These are phyloP conservation scores for Scortechinia acanthostroma DNA, from an alignment of 2,329 filamentous ascomycete genomes.

Conservation along the genomic window DNA sequence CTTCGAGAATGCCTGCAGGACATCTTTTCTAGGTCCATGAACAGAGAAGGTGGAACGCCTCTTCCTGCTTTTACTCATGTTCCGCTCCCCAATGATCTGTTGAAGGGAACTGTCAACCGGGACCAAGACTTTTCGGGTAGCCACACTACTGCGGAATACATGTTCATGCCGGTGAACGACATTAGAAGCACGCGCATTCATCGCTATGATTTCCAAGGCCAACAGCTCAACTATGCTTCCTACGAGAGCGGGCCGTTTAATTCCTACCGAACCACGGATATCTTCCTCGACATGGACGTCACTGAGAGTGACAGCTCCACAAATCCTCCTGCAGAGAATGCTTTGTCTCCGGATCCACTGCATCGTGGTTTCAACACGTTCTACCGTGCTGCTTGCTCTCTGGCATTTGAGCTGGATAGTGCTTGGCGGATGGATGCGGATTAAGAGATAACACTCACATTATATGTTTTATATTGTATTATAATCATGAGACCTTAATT, in stretches of 20 bases:
- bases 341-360: background rate
- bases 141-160: background rate
- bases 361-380: slow-evolving; percentile 19
- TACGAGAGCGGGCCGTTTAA: slow-evolving; percentile 20
- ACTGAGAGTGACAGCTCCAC: slow-evolving; percentile 4
- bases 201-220: slow-evolving; percentile 19
- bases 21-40: background rate
- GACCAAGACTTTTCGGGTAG: background rate
- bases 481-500: no score
- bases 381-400: slow-evolving; percentile 21
- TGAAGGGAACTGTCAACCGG: background rate
- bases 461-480: no score
- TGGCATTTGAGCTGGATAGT: slow-evolving; percentile 23
- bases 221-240: slow-evolving; percentile 18
- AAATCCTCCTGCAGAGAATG: slow-evolving; percentile 4
- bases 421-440: slow-evolving; percentile 6
- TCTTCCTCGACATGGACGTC: slow-evolving; percentile 18
- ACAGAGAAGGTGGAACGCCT: background rate
- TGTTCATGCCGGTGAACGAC: background rate
- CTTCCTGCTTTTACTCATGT: background rate
- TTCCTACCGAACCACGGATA: slow-evolving; percentile 15
- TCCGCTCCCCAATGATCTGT: background rate
- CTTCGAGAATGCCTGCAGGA: no score
- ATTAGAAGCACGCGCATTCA: slow-evolving; percentile 12
- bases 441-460: no score